phyloP scores from a whole-genome alignment of 2,329 filamentous ascomycete genomes.

The Fusarium xyrophilum region DNA sequence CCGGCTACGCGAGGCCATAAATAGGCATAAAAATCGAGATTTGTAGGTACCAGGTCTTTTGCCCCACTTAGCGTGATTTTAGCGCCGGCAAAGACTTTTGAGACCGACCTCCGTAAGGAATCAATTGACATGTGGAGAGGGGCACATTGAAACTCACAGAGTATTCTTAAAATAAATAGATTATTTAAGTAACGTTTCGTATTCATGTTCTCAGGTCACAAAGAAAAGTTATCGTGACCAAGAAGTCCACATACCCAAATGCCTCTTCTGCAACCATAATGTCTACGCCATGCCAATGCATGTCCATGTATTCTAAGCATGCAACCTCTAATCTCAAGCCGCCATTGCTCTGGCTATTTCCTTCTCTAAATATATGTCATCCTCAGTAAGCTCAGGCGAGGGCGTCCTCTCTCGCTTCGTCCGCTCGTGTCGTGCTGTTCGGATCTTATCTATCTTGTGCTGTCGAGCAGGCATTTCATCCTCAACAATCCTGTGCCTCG shows the following conservation, averaged over 20 bases:
- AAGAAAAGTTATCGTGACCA: background rate
- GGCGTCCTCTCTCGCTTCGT: slow-evolving; percentile 8
- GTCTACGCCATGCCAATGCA: slow-evolving; percentile 16
- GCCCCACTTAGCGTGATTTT: too few relatives aligned
- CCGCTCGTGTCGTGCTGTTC: slow-evolving; percentile 7
- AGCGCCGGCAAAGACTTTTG: too few relatives aligned
- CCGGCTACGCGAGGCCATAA: too few relatives aligned
- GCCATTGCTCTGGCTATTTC: slow-evolving; percentile 34
- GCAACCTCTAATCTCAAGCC: slow-evolving; percentile 16
- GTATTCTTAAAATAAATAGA: background rate
- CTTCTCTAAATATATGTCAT: slow-evolving; percentile 28
- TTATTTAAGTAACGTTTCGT: background rate
- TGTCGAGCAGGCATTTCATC: background rate
- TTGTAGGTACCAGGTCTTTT: too few relatives aligned
- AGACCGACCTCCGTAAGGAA: too few relatives aligned
- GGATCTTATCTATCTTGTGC: background rate
- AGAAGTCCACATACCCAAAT: slow-evolving; percentile 1
- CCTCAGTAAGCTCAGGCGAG: slow-evolving; percentile 14
- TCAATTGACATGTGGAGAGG: slow-evolving; percentile 1
- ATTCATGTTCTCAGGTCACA: background rate
- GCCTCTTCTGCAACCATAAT: background rate
- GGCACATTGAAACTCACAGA: background rate
- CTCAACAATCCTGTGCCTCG: slow-evolving; percentile 13
- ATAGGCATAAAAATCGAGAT: too few relatives aligned
- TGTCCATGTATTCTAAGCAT: slow-evolving; percentile 2